phyloP scores from a whole-genome alignment of 176 grass and related monocot species.

The Coix lacrymajobi region DNA sequence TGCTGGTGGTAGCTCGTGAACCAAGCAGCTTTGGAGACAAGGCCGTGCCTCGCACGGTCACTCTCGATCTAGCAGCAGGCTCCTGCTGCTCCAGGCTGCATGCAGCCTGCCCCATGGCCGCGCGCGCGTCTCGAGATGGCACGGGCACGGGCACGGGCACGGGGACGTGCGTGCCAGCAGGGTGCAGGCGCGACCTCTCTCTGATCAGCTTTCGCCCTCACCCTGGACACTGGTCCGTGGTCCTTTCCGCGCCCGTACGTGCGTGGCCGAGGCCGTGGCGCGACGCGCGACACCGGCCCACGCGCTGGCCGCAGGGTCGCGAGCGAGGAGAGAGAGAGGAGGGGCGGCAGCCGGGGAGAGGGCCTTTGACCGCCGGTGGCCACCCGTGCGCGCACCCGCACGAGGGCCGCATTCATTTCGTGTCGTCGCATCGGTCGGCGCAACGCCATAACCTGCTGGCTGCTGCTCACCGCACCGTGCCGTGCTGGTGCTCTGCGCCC shows the following conservation, averaged over 20 bases:
- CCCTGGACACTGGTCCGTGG: too few relatives aligned
- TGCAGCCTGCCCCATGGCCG: too few relatives aligned
- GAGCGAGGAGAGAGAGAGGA: not conserved
- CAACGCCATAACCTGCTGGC: not conserved
- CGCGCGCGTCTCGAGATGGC: constrained; percentile 18
- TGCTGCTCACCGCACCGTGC: too few relatives aligned
- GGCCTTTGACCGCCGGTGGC: not conserved
- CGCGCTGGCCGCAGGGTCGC: not conserved
- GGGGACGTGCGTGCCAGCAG: not conserved
- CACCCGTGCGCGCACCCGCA: constrained; percentile 26
- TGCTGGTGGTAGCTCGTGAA: too few relatives aligned
- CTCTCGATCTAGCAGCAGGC: too few relatives aligned
- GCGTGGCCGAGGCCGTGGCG: not conserved
- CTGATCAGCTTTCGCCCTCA: too few relatives aligned
- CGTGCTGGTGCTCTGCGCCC: not conserved
- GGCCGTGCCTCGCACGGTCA: too few relatives aligned
- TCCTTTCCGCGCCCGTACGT: not conserved
- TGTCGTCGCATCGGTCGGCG: not conserved
- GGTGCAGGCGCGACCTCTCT: too few relatives aligned
- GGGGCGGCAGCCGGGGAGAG: not conserved
- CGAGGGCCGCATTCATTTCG: constrained; percentile 37
- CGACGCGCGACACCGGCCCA: not conserved
- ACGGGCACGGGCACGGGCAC: constrained; percentile 5
- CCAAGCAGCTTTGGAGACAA: too few relatives aligned
- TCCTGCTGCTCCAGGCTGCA: too few relatives aligned